A percentile compares a stretch with the other conserved stretches of the same genome.
These are phyloP conservation scores for Sporothrix brunneoviolacea DNA, from an alignment of 2,329 filamentous ascomycete species.

Conservation along the genomic window DNA sequence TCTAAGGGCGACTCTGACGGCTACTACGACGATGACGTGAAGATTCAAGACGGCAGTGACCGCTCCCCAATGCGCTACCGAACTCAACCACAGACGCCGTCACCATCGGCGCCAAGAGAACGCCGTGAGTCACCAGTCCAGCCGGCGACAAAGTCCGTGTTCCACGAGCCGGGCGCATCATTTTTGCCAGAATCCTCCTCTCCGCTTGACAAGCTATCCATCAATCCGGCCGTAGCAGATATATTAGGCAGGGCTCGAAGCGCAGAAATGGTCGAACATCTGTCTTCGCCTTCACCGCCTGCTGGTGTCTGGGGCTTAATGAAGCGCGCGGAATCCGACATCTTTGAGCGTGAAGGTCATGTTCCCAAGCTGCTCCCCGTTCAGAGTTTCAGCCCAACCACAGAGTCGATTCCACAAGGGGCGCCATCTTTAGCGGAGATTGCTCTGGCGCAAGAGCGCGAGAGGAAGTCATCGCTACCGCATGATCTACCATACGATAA, in stretches of 20 bases:
- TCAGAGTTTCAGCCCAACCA: constrained; percentile 18
- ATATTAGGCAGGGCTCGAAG: constrained; percentile 14
- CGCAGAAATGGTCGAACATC: constrained; percentile 6
- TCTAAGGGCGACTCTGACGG: constrained; percentile 4
- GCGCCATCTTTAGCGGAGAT: neutral
- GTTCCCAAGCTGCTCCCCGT: constrained; percentile 27
- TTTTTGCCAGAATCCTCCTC: no score
- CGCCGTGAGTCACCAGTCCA: no score
- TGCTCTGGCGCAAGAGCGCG: constrained; percentile 27
- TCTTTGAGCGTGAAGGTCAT: constrained; percentile 25
- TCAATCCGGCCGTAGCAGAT: constrained; percentile 21
- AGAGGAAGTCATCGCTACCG: constrained; percentile 26
- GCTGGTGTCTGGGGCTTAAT: constrained; percentile 25
- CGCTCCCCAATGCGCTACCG: neutral
- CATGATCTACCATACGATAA: constrained; percentile 33
- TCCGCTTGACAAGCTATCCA: constrained; percentile 15
- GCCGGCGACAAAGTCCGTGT: no score
- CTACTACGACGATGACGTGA: neutral
- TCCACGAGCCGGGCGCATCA: no score
- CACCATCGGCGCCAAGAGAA: no score
- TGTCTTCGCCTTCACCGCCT: constrained; percentile 14
- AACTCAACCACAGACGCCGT: no score
- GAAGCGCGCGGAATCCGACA: constrained; percentile 18
- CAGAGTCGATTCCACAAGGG: constrained; percentile 12
- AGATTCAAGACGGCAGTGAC: neutral